Evolutionary conservation across 2,329 filamentous ascomycete genomes (phyloP).

Genomic region (Cladobotryum mycophilum): DNA sequence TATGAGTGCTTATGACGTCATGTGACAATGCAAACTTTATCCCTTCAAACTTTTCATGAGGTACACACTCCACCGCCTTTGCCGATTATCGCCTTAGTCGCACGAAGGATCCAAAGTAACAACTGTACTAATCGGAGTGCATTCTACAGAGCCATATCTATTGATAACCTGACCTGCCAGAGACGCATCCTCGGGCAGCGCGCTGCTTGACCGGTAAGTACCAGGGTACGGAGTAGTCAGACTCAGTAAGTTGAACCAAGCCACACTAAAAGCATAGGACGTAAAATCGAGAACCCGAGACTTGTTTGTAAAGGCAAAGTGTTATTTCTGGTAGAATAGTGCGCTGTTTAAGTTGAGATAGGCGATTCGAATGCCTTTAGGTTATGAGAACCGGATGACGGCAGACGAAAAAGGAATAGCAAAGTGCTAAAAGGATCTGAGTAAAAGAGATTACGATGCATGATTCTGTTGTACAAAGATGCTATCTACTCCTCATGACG

Average conservation of each 20-base stretch:
- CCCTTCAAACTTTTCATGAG: too few relatives aligned
- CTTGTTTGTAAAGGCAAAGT: slow-evolving; percentile 11
- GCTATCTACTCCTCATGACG: too few relatives aligned
- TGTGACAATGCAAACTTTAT: too few relatives aligned
- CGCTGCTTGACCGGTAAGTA: slow-evolving; percentile 14
- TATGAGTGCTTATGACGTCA: too few relatives aligned
- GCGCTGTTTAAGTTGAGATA: slow-evolving; percentile 15
- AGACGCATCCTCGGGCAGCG: slow-evolving; percentile 2
- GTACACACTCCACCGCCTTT: background rate
- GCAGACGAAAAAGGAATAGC: too few relatives aligned
- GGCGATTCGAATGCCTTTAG: slow-evolving; percentile 19
- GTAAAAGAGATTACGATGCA: too few relatives aligned
- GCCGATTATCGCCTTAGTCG: too few relatives aligned
- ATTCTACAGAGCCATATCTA: slow-evolving; percentile 17
- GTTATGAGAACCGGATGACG: too few relatives aligned
- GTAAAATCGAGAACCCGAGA: slow-evolving; percentile 19
- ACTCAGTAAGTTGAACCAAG: slow-evolving; percentile 16
- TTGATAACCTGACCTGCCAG: slow-evolving; percentile 14
- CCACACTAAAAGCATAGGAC: slow-evolving; percentile 18
- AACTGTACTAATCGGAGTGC: slow-evolving; percentile 5
- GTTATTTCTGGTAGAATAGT: slow-evolving; percentile 13
- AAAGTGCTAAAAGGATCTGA: too few relatives aligned
- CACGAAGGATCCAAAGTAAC: too few relatives aligned
- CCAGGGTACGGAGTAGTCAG: slow-evolving; percentile 11
- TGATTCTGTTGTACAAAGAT: too few relatives aligned